phyloP scores from a whole-genome alignment of 768 basidiomycete species.

The Psilocybe cubensis region DNA sequence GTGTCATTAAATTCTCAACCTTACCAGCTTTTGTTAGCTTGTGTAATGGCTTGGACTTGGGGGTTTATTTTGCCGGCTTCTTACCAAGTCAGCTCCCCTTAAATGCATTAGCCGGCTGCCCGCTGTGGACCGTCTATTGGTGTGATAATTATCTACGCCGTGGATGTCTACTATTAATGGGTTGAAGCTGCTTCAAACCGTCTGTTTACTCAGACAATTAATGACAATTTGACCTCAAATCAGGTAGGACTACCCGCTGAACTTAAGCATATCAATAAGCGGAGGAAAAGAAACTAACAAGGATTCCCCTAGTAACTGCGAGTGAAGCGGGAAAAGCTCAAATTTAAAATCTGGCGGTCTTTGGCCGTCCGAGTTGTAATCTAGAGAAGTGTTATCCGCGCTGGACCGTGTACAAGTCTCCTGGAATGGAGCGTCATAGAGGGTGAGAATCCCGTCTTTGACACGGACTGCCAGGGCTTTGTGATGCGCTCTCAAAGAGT shows the following conservation, averaged over 20 bases:
- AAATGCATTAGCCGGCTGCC: slow-evolving; percentile 49
- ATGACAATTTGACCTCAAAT: slow-evolving; percentile 67
- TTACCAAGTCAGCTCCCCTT: slow-evolving; percentile 37
- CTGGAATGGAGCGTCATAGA: slow-evolving; percentile 82
- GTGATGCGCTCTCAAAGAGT: slow-evolving; percentile 79
- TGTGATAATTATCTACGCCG: slow-evolving; percentile 59
- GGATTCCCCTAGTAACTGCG: slow-evolving; percentile 89
- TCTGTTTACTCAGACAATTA: slow-evolving; percentile 29
- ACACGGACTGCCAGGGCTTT: slow-evolving; percentile 57
- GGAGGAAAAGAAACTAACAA: slow-evolving; percentile 92
- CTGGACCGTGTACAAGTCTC: slow-evolving; percentile 77
- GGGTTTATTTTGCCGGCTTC: slow-evolving; percentile 40
- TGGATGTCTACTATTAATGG: slow-evolving; percentile 20
- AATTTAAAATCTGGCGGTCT: slow-evolving; percentile 78
- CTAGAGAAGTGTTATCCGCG: slow-evolving; percentile 76
- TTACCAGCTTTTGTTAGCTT: slow-evolving; percentile 28
- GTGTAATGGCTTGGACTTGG: slow-evolving; percentile 43
- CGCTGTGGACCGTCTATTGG: slow-evolving; percentile 31
- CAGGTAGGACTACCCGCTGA: slow-evolving; percentile 84
- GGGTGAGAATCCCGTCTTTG: slow-evolving; percentile 67
- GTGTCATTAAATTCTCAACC: slow-evolving; percentile 67
- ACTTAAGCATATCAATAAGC: slow-evolving; percentile 91
- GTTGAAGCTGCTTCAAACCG: slow-evolving; percentile 29
- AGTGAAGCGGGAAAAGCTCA: slow-evolving; percentile 86
- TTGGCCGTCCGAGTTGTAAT: slow-evolving; percentile 73